Evolutionary conservation across 2,329 filamentous ascomycete species (phyloP), one percentile per base, ranked within the genome.

Genomic region (Xylariaceae sp.): DNA sequence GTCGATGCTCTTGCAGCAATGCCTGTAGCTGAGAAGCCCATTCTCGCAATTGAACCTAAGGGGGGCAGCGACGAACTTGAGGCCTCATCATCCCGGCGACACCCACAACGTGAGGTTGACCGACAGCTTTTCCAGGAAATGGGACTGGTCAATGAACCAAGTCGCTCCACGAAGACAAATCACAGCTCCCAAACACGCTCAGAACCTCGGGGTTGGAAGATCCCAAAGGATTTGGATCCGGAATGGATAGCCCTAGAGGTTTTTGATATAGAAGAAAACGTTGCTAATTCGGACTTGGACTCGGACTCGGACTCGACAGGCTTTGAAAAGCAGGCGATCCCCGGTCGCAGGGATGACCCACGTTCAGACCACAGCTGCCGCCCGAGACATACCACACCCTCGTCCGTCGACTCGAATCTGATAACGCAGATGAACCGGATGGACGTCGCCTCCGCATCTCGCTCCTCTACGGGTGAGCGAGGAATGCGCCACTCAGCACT

Each of bases 171-270:
- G 39, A 15, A 52, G 53, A 49, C 53, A 57, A 23, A 47, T 49
- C 15, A 55, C 18, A 17, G 34, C 17, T 51, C 45, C n/a, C 56
- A 53, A 58, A 7, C 52, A 11, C 53, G 17, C 3, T 50, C 54
- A 53, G 15, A 51, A 35, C 30, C 57, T 9, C 17, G 63, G 9
- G 73, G 76, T 6, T 88, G 85, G 82, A 77, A 78, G 9, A 76
- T 96, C 2, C 90, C 91, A 0, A 79, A 80, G 1, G 88, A 92
- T 61, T 78, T 96, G 0, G 92, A 96, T 66, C 86, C 88, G 0
- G 92, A 96, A 73, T 97, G 92, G 92, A 83, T 96, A 64, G 92
- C 92, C 0, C 84, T 97, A 13, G 91, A 96, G 71, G 89, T 96
- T 0, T 94, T 88, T 70, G 82, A 84, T 13, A 86, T 90, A 67